phyloP scores from a whole-genome alignment of 2,329 filamentous ascomycete species.

The Didymella exigua region DNA sequence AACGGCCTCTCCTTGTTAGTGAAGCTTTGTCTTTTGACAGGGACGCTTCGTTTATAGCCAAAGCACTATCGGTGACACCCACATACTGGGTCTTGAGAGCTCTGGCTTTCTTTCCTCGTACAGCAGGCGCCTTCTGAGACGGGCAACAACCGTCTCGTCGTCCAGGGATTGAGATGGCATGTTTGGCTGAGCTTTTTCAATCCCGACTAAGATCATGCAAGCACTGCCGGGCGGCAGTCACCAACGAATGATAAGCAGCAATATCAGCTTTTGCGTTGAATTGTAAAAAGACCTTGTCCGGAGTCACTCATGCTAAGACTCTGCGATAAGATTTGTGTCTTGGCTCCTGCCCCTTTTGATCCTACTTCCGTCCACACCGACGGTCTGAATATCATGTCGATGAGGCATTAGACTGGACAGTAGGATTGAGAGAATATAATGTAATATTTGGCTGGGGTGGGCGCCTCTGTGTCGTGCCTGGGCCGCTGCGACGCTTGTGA shows the following conservation, averaged over 20 bases:
- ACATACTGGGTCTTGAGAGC: background rate
- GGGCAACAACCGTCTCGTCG: conserved; percentile 1
- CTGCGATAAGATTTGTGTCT: conserved; percentile 18
- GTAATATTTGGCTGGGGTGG: too few relatives aligned
- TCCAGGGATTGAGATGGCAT: conserved; percentile 9
- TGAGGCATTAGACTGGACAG: background rate
- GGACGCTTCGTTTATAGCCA: background rate
- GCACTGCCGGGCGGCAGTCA: conserved; percentile 11
- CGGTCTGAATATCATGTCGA: conserved; percentile 4
- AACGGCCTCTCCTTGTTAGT: background rate
- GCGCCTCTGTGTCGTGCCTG: too few relatives aligned
- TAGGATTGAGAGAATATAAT: background rate
- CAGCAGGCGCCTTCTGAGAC: conserved; percentile 13
- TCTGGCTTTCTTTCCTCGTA: background rate
- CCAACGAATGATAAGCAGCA: conserved; percentile 2
- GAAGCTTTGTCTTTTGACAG: background rate
- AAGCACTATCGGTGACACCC: background rate
- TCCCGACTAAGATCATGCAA: background rate
- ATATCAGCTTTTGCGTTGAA: background rate
- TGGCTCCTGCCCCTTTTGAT: conserved; percentile 18
- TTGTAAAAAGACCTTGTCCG: conserved; percentile 4
- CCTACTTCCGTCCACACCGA: conserved; percentile 8
- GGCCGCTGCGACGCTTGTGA: too few relatives aligned
- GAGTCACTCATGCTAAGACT: conserved; percentile 18
- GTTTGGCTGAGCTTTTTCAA: conserved; percentile 6